Base-by-base conservation (phyloP, 2,329 filamentous ascomycete species). In the Neofusicoccum parvum region DNA sequence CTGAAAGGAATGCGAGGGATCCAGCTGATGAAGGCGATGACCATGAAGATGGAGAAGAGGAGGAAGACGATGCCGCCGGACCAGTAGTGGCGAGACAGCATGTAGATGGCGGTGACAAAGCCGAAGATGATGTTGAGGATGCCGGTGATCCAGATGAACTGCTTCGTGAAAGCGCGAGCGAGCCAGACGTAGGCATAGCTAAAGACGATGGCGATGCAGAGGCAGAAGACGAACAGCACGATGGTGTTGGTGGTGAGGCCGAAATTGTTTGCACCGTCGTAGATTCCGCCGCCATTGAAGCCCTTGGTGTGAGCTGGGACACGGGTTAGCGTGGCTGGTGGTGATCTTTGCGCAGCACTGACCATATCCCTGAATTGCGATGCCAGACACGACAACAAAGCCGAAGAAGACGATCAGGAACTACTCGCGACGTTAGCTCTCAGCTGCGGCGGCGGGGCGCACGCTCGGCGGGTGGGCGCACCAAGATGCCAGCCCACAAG, bases 131-230 rank as follows among this genome's bases (percentile, higher is more conserved):
- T 90, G 77, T 97, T 96, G 65, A 96, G 82, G 60, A 97, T 94
- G 12, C 92, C 92, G 0, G 93, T 96, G 45, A 93, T 86, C 92
- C 92, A 97, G 75, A 97, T 96, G 71, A 97, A 93, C 73, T 92
- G 87, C 79, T 95, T 96, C 3, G 94, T 93, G 69, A 94, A 94
- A 53, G 86, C 80, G 64, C 92, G 87, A 6, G 92, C 91, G 1
- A 89, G 77, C 78, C 88, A 87, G 71, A 97, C 87, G 75, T 97
- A 98, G 23, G 80, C 83, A 73, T 88, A 91, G 41, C 91, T 94
- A 48, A 97, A 81, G 1, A 92, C 84, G 23, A 94, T 83, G 5
- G 92, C 91, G 45, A 93, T 83, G 15, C 81, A 86, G 7, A 97
- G 83, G 7, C 91, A 87, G 75, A 96, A 94, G 39, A 87, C 84